A percentile compares a stretch with the other conserved stretches of the same genome.
These are phyloP conservation scores for Eucommia ulmoides DNA, from an alignment of 257 asterid genomes.

Conservation along the genomic window DNA sequence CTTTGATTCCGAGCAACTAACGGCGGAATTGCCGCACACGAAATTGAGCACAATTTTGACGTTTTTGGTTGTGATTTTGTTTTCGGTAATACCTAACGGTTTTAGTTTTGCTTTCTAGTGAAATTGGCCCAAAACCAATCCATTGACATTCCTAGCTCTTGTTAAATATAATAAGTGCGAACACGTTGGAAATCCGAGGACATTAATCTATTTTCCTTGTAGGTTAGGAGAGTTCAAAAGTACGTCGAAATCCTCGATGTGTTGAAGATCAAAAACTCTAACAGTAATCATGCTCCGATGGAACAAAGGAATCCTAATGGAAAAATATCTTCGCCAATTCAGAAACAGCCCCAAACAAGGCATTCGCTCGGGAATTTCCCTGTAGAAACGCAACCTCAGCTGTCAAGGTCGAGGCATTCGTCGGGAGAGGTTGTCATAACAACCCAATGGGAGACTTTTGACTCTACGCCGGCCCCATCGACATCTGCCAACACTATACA, in stretches of 20 bases:
- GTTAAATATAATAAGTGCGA: no score
- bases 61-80: no score
- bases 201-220: not conserved
- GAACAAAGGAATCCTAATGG: slow-evolving; percentile 13
- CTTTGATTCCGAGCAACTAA: no score
- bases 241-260: slow-evolving; percentile 65
- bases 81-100: no score
- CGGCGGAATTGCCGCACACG: no score
- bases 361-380: slow-evolving; percentile 25
- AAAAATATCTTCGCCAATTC: slow-evolving; percentile 13
- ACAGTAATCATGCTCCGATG: slow-evolving; percentile 7
- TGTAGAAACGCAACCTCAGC: slow-evolving; percentile 18
- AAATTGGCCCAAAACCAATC: no score
- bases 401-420: slow-evolving; percentile 33
- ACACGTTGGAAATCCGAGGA: no score
- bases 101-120: no score
- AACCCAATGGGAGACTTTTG: slow-evolving; percentile 91
- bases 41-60: no score
- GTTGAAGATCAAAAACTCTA: slow-evolving; percentile 58
- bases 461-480: slow-evolving; percentile 29
- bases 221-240: slow-evolving; percentile 74
- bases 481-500: no score
- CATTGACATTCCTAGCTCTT: no score
- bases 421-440: slow-evolving; percentile 67
- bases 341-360: slow-evolving; percentile 17